These are phyloP conservation scores for Volvox reticuliferus DNA, from an alignment of 139 green algal genomes.

Conservation along the genomic window DNA sequence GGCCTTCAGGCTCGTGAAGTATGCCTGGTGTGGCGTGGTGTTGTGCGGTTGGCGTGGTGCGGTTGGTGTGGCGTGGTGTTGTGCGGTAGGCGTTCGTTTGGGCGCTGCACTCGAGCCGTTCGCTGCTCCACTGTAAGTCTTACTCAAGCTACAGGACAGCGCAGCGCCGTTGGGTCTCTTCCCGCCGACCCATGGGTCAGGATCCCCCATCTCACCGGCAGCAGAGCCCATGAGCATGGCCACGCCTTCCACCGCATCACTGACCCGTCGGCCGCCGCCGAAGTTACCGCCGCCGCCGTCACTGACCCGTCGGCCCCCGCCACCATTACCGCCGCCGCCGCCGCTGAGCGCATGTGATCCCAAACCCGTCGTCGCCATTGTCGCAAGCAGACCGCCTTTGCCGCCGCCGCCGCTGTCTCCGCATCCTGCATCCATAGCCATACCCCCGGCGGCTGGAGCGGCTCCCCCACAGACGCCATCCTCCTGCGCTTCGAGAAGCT, in stretches of 20 bases:
- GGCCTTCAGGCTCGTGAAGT: too few species aligned
- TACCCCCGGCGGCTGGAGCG: not conserved
- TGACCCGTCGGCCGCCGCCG: not conserved
- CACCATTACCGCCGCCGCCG: not conserved
- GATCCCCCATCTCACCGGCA: not conserved
- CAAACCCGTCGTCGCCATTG: not conserved
- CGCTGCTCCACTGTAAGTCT: too few species aligned
- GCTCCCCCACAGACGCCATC: constrained; percentile 1
- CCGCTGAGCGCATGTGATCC: not conserved
- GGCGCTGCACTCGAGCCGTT: too few species aligned
- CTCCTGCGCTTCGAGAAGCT: constrained; percentile 23
- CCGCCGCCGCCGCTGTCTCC: constrained; percentile 8
- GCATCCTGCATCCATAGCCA: not conserved
- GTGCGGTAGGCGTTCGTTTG: too few species aligned
- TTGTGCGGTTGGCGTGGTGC: too few species aligned
- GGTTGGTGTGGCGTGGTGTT: too few species aligned
- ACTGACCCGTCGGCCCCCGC: not conserved
- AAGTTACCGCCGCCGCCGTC: constrained; percentile 19
- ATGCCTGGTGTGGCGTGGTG: too few species aligned
- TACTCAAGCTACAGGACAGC: too few species aligned
- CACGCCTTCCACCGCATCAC: constrained; percentile 17
- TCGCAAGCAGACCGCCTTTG: constrained; percentile 3
- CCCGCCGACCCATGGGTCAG: not conserved
- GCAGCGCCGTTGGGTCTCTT: not conserved
- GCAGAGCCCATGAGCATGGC: constrained; percentile 34